phyloP scores from a whole-genome alignment of 2,329 filamentous ascomycete species.

The Apiospora malaysiana region DNA sequence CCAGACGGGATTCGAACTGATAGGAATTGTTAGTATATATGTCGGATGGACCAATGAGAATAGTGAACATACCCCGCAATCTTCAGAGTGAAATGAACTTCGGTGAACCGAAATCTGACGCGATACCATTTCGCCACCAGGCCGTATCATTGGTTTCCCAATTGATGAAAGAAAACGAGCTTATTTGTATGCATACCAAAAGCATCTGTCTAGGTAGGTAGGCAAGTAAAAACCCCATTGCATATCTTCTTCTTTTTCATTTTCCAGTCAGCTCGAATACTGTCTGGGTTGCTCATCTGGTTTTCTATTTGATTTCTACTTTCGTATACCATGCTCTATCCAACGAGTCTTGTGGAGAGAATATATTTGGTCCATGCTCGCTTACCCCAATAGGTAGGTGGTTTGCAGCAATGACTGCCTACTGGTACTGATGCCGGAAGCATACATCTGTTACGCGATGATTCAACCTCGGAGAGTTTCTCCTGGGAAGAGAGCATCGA shows the following conservation, averaged over 20 bases:
- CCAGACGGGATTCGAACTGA: constrained; percentile 23
- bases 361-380: no score
- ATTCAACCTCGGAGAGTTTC: background rate
- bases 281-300: no score
- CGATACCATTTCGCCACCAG: constrained; percentile 23
- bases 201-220: background rate
- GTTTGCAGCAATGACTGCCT: background rate
- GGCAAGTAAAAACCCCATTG: no score
- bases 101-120: constrained; percentile 22
- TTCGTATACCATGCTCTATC: no score
- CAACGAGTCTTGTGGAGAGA: no score
- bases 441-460: background rate
- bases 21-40: no score
- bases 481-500: background rate
- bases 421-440: background rate
- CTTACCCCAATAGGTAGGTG: no score
- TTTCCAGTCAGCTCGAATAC: no score
- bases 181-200: background rate
- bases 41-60: no score
- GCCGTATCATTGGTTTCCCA: background rate
- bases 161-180: background rate
- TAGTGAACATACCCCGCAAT: constrained; percentile 6
- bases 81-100: background rate
- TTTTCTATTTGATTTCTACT: no score
- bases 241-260: background rate